A percentile compares a stretch with the other conserved stretches of the same genome.
Conservation (phyloP, 2,329 filamentous ascomycete species). For the Orbilia quercus region DNA sequence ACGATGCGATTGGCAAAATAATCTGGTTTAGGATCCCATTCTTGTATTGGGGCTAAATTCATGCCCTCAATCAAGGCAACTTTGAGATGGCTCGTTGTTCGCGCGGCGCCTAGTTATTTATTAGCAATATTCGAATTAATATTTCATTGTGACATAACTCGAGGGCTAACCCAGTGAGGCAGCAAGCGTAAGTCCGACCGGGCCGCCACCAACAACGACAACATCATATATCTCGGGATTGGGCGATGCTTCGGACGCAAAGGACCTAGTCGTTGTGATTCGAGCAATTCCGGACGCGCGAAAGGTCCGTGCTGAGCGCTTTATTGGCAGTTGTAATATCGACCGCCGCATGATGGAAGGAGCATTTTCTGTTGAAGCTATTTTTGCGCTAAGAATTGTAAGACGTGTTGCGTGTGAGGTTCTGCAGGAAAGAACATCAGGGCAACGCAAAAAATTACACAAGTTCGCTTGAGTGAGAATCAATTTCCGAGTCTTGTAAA, state of each 20-base stretch:
- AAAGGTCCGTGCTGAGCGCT: constrained; percentile 43
- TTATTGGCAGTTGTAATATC: constrained; percentile 51
- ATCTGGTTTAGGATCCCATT: constrained; percentile 74
- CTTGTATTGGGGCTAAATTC: constrained; percentile 76
- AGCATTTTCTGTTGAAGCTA: constrained; percentile 29
- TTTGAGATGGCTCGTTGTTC: constrained; percentile 78
- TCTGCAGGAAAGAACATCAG: constrained; percentile 21
- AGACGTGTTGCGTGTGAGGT: constrained; percentile 24
- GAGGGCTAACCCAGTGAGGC: constrained; percentile 69
- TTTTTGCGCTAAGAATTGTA: constrained; percentile 3
- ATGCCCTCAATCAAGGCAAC: constrained; percentile 92
- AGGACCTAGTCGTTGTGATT: constrained; percentile 28
- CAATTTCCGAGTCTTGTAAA: too few species aligned
- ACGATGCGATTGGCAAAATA: constrained; percentile 94
- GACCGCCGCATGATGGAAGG: constrained; percentile 44
- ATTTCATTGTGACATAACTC: constrained; percentile 10
- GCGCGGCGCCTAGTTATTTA: constrained; percentile 73
- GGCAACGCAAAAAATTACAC: constrained; percentile 55
- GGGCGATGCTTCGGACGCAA: constrained; percentile 44
- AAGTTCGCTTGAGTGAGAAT: too few species aligned
- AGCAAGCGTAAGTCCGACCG: constrained; percentile 84
- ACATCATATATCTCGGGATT: constrained; percentile 81
- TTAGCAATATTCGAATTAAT: constrained; percentile 5
- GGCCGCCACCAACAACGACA: constrained; percentile 88
- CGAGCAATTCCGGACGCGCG: constrained; percentile 14